Evolutionary conservation across 805 yeast genomes (phyloP).

Genomic region (Yamadazyma ubonensis): DNA sequence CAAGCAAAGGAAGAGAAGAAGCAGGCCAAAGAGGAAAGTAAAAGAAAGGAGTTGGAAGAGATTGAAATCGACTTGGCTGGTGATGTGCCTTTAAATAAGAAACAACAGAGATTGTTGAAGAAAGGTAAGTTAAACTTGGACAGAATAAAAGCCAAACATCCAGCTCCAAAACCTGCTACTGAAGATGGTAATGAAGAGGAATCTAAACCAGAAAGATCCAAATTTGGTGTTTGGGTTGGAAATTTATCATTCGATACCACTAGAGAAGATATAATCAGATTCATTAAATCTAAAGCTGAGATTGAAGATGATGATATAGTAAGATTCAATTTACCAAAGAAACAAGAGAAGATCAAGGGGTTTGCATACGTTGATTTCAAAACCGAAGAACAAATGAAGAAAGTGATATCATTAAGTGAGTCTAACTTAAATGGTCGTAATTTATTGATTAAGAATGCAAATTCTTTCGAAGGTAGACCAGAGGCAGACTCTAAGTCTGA

Average conservation of each 20-base stretch:
- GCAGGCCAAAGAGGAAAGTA: slow-evolving; percentile 23
- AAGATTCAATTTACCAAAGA: slow-evolving; percentile 79
- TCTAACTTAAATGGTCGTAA: slow-evolving; percentile 77
- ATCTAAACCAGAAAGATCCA: slow-evolving; percentile 42
- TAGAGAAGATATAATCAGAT: slow-evolving; percentile 67
- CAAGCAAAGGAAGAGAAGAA: slow-evolving; percentile 29
- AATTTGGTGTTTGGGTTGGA: slow-evolving; percentile 90
- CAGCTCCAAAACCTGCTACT: slow-evolving; percentile 38
- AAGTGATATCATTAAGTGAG: slow-evolving; percentile 71
- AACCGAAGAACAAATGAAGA: slow-evolving; percentile 54
- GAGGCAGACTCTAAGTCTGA: slow-evolving; percentile 32
- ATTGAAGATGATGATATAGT: slow-evolving; percentile 52
- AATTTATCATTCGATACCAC: slow-evolving; percentile 84
- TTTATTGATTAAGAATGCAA: slow-evolving; percentile 76
- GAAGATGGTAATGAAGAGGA: slow-evolving; percentile 14
- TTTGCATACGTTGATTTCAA: slow-evolving; percentile 88
- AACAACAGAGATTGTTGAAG: slow-evolving; percentile 82
- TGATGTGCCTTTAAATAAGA: slow-evolving; percentile 83
- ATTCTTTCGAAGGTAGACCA: slow-evolving; percentile 87
- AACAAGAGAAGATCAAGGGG: slow-evolving; percentile 69
- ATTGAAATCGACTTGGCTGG: slow-evolving; percentile 67
- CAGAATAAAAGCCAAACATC: slow-evolving; percentile 45
- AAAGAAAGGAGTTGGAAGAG: slow-evolving; percentile 50
- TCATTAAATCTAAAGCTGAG: slow-evolving; percentile 59
- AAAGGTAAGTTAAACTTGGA: slow-evolving; percentile 72